A percentile compares a stretch with the other conserved stretches of the same genome.
Evolutionary conservation across 1,284 basidiomycete genomes (phyloP).

Genomic region (Ceratobasidium sp.): DNA sequence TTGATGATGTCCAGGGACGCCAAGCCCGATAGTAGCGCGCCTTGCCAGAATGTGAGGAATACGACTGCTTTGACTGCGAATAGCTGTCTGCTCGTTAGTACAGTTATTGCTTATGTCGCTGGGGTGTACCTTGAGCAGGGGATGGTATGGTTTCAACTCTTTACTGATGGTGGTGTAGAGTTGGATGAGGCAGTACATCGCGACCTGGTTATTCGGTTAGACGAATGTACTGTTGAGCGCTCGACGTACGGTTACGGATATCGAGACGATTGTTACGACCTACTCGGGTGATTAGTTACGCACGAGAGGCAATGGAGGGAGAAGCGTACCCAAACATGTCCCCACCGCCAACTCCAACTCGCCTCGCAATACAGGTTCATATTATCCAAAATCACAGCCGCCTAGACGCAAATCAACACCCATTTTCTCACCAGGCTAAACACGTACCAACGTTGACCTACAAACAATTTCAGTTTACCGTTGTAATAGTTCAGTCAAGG

Average conservation of each 20-base stretch:
- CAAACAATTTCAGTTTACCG: not conserved
- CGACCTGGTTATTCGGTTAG: slow-evolving; percentile 50
- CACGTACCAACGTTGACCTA: slow-evolving; percentile 1
- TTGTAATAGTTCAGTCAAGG: not conserved
- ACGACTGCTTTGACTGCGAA: slow-evolving; percentile 77
- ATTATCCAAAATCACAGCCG: slow-evolving; percentile 66
- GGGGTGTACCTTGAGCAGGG: slow-evolving; percentile 61
- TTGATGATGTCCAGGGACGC: slow-evolving; percentile 69
- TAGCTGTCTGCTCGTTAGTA: slow-evolving; percentile 45
- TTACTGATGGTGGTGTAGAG: slow-evolving; percentile 67
- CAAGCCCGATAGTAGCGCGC: slow-evolving; percentile 66
- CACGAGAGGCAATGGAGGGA: not conserved
- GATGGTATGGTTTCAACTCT: slow-evolving; percentile 64
- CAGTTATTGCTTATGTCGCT: not conserved
- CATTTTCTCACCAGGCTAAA: not conserved
- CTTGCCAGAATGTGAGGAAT: slow-evolving; percentile 83
- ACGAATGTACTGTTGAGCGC: not conserved
- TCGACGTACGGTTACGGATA: slow-evolving; percentile 63
- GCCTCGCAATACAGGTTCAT: slow-evolving; percentile 72
- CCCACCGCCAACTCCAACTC: slow-evolving; percentile 72
- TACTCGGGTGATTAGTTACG: slow-evolving; percentile 44
- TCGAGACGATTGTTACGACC: slow-evolving; percentile 68
- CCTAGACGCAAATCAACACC: not conserved
- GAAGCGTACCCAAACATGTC: slow-evolving; percentile 66
- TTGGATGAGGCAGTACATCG: slow-evolving; percentile 83